Conservation (phyloP, 306 rosid species). For the Sindora glabra region DNA sequence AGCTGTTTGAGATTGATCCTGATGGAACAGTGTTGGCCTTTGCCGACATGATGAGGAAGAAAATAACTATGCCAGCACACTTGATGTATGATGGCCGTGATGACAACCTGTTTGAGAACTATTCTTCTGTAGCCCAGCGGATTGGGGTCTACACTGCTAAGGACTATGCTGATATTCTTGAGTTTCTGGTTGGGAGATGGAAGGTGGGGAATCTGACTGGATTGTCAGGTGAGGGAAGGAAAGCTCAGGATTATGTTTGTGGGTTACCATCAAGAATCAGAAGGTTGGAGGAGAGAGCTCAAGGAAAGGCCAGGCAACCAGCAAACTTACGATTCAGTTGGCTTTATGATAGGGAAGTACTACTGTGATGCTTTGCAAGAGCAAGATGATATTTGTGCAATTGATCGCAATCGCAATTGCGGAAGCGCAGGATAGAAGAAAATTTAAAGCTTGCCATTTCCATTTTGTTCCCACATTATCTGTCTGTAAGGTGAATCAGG, state of each 20-base stretch:
- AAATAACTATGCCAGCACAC: conserved; percentile 86
- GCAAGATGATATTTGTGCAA: no score
- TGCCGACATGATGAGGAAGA: conserved; percentile 97
- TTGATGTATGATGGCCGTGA: conserved; percentile 84
- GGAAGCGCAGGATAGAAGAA: conserved; percentile 12
- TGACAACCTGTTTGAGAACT: conserved; percentile 65
- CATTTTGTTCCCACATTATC: not conserved
- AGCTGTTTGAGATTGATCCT: conserved; percentile 82
- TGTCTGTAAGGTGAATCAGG: not conserved
- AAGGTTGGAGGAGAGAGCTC: conserved; percentile 80
- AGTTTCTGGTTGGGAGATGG: conserved; percentile 85
- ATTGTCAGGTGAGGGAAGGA: conserved; percentile 66
- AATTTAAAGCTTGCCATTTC: conserved; percentile 9
- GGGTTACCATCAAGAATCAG: conserved; percentile 78
- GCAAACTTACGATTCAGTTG: conserved; percentile 51
- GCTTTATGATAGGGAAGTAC: conserved; percentile 68
- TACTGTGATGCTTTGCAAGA: conserved; percentile 30
- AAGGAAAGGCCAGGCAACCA: conserved; percentile 50
- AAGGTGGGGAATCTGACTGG: conserved; percentile 59
- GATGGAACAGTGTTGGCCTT: conserved; percentile 66
- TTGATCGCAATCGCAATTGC: not conserved
- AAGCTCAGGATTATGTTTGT: conserved; percentile 80
- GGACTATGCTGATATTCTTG: conserved; percentile 88
- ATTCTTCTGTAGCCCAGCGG: conserved; percentile 74
- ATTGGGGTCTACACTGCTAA: conserved; percentile 79